A percentile compares a stretch with the other conserved stretches of the same genome.
Conservation (phyloP, 2,329 filamentous ascomycete genomes). For the Talaromyces sp. region DNA sequence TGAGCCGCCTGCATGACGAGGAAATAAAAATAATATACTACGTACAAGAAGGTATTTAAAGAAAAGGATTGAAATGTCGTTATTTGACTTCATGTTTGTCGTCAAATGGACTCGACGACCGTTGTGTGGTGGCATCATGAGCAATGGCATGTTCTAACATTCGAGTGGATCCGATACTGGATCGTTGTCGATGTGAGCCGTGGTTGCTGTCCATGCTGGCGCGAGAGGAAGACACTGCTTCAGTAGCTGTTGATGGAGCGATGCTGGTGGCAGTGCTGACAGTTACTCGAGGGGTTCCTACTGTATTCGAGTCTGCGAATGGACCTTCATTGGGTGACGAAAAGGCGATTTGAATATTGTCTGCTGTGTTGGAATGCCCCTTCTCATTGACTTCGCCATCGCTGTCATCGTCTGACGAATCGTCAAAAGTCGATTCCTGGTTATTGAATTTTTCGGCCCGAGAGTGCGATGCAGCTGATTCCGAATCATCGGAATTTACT, state of each 20-base stretch:
- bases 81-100: conserved; percentile 20
- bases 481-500: conserved; percentile 19
- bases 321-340: conserved; percentile 15
- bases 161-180: conserved; percentile 31
- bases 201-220: conserved; percentile 4
- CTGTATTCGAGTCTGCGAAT: conserved; percentile 22
- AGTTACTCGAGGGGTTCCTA: background rate
- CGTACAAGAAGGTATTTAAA: conserved; percentile 5
- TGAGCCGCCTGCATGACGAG: conserved; percentile 4
- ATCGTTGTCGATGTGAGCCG: conserved; percentile 20
- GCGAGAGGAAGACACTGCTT: conserved; percentile 18
- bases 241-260: conserved; percentile 19
- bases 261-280: conserved; percentile 13
- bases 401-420: conserved; percentile 34
- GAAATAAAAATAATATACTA: conserved; percentile 10
- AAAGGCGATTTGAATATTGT: conserved; percentile 22
- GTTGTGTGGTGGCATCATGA: conserved; percentile 5
- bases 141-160: conserved; percentile 22
- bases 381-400: conserved; percentile 16
- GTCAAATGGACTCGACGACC: conserved; percentile 18
- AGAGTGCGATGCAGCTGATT: conserved; percentile 22
- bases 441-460: conserved; percentile 23
- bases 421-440: conserved; percentile 33
- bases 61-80: background rate
- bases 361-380: conserved; percentile 17